Percentiles rank a stretch among this genome's conserved stretches.
These are phyloP conservation scores for Aphanomyces astaci DNA, from an alignment of 352 stramenopile genomes.

Conservation along the genomic window DNA sequence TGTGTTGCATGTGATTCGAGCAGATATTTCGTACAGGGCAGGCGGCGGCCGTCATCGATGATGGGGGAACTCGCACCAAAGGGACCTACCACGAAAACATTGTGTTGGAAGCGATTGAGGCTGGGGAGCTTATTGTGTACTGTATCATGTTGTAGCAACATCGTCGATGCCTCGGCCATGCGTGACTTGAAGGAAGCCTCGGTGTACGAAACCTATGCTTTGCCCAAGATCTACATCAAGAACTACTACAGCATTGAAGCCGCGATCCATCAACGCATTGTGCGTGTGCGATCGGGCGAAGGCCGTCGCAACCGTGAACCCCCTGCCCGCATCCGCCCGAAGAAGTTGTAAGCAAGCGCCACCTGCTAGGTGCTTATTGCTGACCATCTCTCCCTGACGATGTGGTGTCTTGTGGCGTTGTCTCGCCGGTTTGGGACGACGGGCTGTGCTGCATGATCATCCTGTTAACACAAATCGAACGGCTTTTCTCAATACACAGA, in stretches of 20 bases:
- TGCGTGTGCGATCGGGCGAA: conserved; percentile 93
- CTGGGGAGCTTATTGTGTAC: too few relatives aligned
- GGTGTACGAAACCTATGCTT: conserved; percentile 98
- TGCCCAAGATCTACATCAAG: conserved; percentile 99
- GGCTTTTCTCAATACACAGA: conserved; percentile 16
- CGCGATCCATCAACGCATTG: conserved; percentile 98
- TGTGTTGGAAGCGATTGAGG: too few relatives aligned
- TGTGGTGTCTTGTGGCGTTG: not conserved
- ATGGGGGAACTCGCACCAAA: too few relatives aligned
- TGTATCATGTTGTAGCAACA: conserved; percentile 96
- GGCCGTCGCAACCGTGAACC: conserved; percentile 91
- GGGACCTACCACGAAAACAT: too few relatives aligned
- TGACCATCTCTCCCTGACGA: too few relatives aligned
- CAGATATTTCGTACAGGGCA: not conserved
- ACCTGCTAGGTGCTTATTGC: not conserved
- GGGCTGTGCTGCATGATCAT: not conserved
- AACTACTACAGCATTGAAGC: conserved; percentile 99
- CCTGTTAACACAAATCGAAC: conserved; percentile 14
- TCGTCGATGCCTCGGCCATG: conserved; percentile 97
- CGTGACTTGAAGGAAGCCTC: conserved; percentile 98
- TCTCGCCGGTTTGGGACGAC: not conserved
- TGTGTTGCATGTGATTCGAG: conserved; percentile 40
- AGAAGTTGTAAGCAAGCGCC: conserved; percentile 44
- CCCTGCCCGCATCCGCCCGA: conserved; percentile 74
- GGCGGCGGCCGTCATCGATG: not conserved